Percentiles rank a stretch among this genome's conserved stretches.
Conservation (phyloP, 2,329 filamentous ascomycete species). For the Phaeosphaeriaceae sp. region DNA sequence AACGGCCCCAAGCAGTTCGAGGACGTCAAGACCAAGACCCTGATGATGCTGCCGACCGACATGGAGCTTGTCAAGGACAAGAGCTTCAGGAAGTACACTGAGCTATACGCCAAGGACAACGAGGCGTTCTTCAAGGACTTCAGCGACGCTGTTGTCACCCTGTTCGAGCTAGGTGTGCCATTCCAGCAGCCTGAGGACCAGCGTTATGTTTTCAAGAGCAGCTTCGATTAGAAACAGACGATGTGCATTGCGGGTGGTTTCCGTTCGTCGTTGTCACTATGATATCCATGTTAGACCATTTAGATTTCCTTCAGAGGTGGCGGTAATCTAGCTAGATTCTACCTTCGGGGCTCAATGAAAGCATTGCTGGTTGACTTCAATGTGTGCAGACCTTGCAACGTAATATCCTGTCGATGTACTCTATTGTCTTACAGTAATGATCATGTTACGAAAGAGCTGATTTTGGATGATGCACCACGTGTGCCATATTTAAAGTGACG, state of each 20-base stretch:
- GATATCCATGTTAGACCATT: constrained; percentile 8
- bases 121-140: constrained; percentile 95
- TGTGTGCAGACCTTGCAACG: neutral
- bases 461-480: too few relatives aligned
- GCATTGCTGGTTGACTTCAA: too few relatives aligned
- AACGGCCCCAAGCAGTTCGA: constrained; percentile 89
- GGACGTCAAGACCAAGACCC: constrained; percentile 82
- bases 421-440: neutral
- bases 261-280: neutral
- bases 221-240: constrained; percentile 42
- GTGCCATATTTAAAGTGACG: too few relatives aligned
- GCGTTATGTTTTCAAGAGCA: constrained; percentile 56
- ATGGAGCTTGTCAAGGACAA: constrained; percentile 88
- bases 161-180: constrained; percentile 94
- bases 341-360: neutral
- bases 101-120: constrained; percentile 91
- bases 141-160: constrained; percentile 74
- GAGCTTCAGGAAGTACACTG: constrained; percentile 78
- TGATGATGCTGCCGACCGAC: constrained; percentile 98
- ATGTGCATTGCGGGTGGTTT: constrained; percentile 1
- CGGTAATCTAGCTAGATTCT: neutral
- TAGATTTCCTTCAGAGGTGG: neutral
- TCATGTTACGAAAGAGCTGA: too few relatives aligned
- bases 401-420: neutral
- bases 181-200: constrained; percentile 66